These are phyloP conservation scores for Penicillium freii DNA, from an alignment of 2,329 filamentous ascomycete species.

Conservation along the genomic window DNA sequence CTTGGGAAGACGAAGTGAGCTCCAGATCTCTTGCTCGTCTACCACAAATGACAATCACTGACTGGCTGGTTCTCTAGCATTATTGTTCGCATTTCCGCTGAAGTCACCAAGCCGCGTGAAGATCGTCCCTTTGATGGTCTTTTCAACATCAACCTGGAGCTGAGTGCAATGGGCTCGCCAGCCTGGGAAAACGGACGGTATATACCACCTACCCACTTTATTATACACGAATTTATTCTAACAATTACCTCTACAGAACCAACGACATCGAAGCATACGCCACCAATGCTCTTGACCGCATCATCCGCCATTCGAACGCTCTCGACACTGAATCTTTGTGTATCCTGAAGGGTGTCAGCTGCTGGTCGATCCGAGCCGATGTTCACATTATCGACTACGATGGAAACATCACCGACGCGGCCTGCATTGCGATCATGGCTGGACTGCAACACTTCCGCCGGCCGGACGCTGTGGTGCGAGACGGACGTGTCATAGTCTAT, in stretches of 20 bases:
- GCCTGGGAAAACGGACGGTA: constrained; percentile 81
- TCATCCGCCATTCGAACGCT: constrained; percentile 84
- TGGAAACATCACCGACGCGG: constrained; percentile 81
- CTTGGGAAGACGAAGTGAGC: constrained; percentile 84
- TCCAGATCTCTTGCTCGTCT: background rate
- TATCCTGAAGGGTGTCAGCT: constrained; percentile 84
- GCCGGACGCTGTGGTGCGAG: constrained; percentile 83
- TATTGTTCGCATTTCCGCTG: constrained; percentile 78
- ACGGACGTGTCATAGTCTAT: constrained; percentile 80
- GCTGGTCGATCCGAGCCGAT: constrained; percentile 87
- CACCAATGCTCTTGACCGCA: constrained; percentile 87
- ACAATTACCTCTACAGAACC: constrained; percentile 50
- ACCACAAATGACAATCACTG: background rate
- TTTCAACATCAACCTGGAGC: constrained; percentile 87
- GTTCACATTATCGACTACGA: constrained; percentile 90
- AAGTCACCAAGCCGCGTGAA: constrained; percentile 78
- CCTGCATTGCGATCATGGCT: constrained; percentile 82
- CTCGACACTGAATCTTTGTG: constrained; percentile 95
- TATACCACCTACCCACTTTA: constrained; percentile 15
- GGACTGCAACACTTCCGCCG: constrained; percentile 87
- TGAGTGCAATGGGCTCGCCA: constrained; percentile 88
- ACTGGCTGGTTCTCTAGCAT: constrained; percentile 56
- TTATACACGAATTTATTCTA: background rate
- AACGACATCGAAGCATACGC: constrained; percentile 83
- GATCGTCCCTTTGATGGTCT: constrained; percentile 94